A percentile compares a stretch with the other conserved stretches of the same genome.
These are phyloP conservation scores for Exserohilum turcica DNA, from an alignment of 2,329 filamentous ascomycete genomes.

Conservation along the genomic window DNA sequence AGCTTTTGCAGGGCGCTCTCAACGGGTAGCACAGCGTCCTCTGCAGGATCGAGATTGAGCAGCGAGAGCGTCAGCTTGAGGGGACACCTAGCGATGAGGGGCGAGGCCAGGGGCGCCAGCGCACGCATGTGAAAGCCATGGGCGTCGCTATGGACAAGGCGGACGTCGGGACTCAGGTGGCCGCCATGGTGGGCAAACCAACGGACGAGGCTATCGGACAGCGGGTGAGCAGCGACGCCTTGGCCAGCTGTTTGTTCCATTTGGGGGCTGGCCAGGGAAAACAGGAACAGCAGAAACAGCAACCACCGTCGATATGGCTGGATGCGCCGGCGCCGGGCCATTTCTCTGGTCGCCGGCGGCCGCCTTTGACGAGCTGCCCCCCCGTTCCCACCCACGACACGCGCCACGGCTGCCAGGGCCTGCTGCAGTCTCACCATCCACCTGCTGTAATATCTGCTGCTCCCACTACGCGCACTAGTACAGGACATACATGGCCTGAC, in stretches of 20 bases:
- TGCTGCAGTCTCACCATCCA: too few species aligned
- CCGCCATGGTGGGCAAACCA: conserved; percentile 44
- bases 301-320: too few species aligned
- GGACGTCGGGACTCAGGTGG: conserved; percentile 36
- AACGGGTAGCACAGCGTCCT: conserved; percentile 31
- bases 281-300: too few species aligned
- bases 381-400: too few species aligned
- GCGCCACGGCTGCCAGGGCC: too few species aligned
- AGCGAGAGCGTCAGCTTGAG: conserved; percentile 42
- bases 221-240: conserved; percentile 16
- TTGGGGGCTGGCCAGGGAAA: conserved; percentile 2
- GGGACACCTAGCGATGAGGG: conserved; percentile 39
- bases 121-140: conserved; percentile 42
- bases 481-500: too few species aligned
- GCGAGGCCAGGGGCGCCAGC: conserved; percentile 22
- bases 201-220: conserved; percentile 25
- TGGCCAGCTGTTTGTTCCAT: conserved; percentile 8
- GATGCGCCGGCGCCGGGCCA: too few species aligned
- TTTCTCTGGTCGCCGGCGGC: too few species aligned
- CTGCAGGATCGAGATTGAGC: conserved; percentile 41
- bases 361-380: too few species aligned
- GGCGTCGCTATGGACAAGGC: conserved; percentile 32
- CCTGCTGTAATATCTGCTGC: too few species aligned
- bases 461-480: too few species aligned
- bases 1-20: conserved; percentile 33